phyloP scores from a whole-genome alignment of 1,284 basidiomycete species.

The Ceratobasidium sp. region DNA sequence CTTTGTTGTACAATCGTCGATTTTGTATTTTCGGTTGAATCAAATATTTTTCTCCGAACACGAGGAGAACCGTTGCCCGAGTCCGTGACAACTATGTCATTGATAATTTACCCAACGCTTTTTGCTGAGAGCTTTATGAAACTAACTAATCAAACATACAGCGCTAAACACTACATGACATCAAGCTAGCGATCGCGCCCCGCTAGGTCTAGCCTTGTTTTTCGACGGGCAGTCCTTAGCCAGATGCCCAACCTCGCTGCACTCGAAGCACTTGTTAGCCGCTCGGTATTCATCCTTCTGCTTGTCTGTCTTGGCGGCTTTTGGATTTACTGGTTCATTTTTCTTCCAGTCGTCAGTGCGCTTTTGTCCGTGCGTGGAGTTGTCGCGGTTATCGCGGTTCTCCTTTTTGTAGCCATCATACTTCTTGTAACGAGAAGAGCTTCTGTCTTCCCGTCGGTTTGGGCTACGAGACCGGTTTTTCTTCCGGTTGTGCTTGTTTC shows the following conservation, averaged over 20 bases:
- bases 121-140: too few relatives aligned
- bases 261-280: slow-evolving; percentile 43
- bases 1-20: neutral
- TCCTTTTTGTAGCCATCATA: neutral
- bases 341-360: neutral
- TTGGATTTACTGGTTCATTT: neutral
- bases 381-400: neutral
- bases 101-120: too few relatives aligned
- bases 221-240: slow-evolving; percentile 40
- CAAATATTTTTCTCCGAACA: too few relatives aligned
- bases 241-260: slow-evolving; percentile 31
- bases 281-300: slow-evolving; percentile 37
- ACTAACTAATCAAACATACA: too few relatives aligned
- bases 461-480: neutral
- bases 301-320: neutral
- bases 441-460: neutral
- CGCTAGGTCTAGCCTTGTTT: slow-evolving; percentile 17
- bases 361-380: neutral
- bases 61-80: neutral
- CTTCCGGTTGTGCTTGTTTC: neutral
- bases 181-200: neutral
- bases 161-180: too few relatives aligned
- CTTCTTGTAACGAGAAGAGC: neutral
- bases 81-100: too few relatives aligned
- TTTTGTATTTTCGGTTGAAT: neutral